Percentiles rank a stretch among this genome's conserved stretches.
Evolutionary conservation across 2,329 filamentous ascomycete genomes (phyloP).

Genomic region (Colletotrichum sp.): DNA sequence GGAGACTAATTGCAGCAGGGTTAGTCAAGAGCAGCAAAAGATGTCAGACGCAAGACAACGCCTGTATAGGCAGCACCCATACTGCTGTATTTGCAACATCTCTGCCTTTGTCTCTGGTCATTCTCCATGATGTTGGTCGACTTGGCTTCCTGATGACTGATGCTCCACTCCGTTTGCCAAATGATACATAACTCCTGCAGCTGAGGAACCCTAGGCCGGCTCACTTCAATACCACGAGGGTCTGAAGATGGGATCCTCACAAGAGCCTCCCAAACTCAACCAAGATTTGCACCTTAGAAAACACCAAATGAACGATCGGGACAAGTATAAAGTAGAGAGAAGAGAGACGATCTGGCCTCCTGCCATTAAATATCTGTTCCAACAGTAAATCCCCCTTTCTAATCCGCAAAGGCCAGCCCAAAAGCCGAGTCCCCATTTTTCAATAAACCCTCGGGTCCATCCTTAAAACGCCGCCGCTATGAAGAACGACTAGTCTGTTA

Average conservation of each 20-base stretch:
- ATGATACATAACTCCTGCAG: neutral
- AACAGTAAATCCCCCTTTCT: neutral
- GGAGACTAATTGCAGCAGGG: neutral
- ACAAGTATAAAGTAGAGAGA: neutral
- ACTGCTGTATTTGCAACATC: neutral
- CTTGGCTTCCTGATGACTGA: neutral
- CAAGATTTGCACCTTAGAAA: neutral
- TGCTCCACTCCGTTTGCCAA: neutral
- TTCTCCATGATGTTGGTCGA: neutral
- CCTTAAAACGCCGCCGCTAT: slow-evolving; percentile 49
- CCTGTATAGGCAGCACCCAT: neutral
- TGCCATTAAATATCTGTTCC: slow-evolving; percentile 13
- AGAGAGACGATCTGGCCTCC: slow-evolving; percentile 19
- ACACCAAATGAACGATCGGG: neutral
- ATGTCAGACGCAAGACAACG: neutral
- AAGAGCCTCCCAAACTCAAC: neutral
- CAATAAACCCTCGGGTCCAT: neutral
- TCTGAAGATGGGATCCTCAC: neutral
- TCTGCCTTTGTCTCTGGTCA: neutral
- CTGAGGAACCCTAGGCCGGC: neutral
- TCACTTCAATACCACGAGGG: neutral
- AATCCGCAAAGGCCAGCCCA: neutral
- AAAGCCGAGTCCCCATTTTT: neutral
- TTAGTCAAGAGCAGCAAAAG: neutral
- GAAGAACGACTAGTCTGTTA: slow-evolving; percentile 41